phyloP scores from a whole-genome alignment of 768 basidiomycete genomes.

The Tylopilus rubrobrunneus region DNA sequence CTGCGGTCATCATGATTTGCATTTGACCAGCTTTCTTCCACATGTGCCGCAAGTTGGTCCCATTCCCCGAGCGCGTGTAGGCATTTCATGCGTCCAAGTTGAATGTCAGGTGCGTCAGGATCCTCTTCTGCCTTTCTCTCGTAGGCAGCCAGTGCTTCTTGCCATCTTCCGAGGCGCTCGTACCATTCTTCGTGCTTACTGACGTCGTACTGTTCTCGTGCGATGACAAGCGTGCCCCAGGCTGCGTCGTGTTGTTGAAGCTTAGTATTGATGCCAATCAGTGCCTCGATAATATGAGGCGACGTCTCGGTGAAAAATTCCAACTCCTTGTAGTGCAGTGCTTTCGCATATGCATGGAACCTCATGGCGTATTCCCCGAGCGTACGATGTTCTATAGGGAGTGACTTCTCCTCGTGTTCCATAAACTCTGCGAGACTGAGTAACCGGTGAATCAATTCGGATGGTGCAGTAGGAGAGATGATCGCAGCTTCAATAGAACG shows the following conservation, averaged over 20 bases:
- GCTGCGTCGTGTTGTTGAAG: conserved; percentile 97
- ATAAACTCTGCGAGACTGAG: conserved; percentile 97
- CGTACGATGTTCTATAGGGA: conserved; percentile 90
- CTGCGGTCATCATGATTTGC: conserved; percentile 79
- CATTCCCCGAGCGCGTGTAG: conserved; percentile 97
- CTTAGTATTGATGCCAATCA: conserved; percentile 95
- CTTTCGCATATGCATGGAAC: conserved; percentile 94
- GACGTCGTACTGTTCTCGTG: conserved; percentile 85
- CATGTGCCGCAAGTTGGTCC: conserved; percentile 83
- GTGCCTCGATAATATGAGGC: conserved; percentile 84
- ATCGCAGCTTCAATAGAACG: conserved; percentile 85
- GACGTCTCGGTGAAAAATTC: conserved; percentile 94
- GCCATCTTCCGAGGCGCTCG: conserved; percentile 93
- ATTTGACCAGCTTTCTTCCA: conserved; percentile 83
- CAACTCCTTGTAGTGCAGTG: conserved; percentile 96
- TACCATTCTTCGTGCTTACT: conserved; percentile 98
- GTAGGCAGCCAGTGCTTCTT: conserved; percentile 84
- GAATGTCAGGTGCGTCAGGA: conserved; percentile 69
- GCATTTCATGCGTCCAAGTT: conserved; percentile 92
- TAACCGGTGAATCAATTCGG: conserved; percentile 86
- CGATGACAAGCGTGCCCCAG: conserved; percentile 91
- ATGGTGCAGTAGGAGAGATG: conserved; percentile 68
- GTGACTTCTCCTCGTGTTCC: conserved; percentile 96
- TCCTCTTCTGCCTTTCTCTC: conserved; percentile 76
- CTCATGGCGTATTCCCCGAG: conserved; percentile 92